Evolutionary conservation across 139 green algal genomes (phyloP).

Genomic region (Marvania coccoides): DNA sequence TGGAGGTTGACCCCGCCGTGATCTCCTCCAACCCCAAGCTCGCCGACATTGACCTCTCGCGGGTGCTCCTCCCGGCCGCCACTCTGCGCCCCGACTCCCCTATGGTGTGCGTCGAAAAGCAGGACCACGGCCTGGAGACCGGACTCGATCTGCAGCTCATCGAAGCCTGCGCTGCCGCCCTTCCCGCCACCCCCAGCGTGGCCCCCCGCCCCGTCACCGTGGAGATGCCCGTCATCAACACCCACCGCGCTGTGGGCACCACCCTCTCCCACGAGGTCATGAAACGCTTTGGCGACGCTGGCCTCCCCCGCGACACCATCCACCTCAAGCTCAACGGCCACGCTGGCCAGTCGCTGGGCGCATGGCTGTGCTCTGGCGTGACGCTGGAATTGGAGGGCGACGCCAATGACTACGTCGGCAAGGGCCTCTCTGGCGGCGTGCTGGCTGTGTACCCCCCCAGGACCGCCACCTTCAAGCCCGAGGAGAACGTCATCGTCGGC

Average conservation of each 20-base stretch:
- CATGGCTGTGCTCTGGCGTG: constrained; percentile 74
- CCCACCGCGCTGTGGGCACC: constrained; percentile 77
- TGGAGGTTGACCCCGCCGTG: constrained; percentile 58
- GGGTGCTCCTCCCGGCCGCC: constrained; percentile 75
- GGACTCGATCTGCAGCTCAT: constrained; percentile 81
- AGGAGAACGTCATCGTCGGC: constrained; percentile 89
- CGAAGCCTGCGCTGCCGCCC: constrained; percentile 50
- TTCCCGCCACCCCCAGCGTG: constrained; percentile 5
- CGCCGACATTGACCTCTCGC: constrained; percentile 64
- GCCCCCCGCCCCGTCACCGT: constrained; percentile 53
- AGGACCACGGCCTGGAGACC: constrained; percentile 82
- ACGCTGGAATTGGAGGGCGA: constrained; percentile 86
- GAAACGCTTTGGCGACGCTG: constrained; percentile 66
- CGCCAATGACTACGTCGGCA: constrained; percentile 95
- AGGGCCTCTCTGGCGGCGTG: constrained; percentile 75
- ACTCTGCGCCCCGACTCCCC: constrained; percentile 70
- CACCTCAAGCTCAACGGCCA: constrained; percentile 81
- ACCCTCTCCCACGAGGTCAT: constrained; percentile 86
- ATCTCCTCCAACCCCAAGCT: constrained; percentile 66
- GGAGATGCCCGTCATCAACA: constrained; percentile 74
- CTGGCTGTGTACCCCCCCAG: constrained; percentile 72
- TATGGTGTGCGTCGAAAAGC: constrained; percentile 54
- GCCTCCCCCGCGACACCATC: constrained; percentile 81
- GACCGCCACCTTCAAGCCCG: constrained; percentile 53
- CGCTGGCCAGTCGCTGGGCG: constrained; percentile 83